Evolutionary conservation across 2,329 filamentous ascomycete species (phyloP).

Genomic region (Myriosclerotinia scirpicola): DNA sequence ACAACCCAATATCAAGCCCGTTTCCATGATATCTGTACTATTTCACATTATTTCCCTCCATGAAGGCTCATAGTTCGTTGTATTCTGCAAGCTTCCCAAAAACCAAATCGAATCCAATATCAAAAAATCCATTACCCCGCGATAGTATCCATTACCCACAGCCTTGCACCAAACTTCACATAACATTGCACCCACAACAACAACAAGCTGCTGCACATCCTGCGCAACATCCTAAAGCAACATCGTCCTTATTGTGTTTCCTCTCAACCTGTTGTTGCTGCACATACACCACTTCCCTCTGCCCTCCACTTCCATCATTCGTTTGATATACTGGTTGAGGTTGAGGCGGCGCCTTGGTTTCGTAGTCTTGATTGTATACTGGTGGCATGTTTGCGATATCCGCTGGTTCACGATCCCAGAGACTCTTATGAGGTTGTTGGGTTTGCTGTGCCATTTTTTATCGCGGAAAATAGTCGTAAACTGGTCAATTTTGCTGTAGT

Average conservation of each 20-base stretch:
- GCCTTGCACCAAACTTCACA: slow-evolving; percentile 1
- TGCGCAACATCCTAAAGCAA: slow-evolving; percentile 16
- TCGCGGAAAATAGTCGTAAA: not conserved
- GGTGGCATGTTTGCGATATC: slow-evolving; percentile 21
- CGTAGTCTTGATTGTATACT: slow-evolving; percentile 10
- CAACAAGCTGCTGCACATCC: slow-evolving; percentile 9
- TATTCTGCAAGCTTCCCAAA: not conserved
- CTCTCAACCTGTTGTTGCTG: slow-evolving; percentile 6
- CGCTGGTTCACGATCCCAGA: slow-evolving; percentile 16
- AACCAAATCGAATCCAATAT: not conserved
- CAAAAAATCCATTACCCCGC: not conserved
- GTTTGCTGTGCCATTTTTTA: slow-evolving; percentile 10
- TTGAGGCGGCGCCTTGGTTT: not conserved
- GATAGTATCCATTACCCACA: not conserved
- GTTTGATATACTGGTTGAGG: not conserved
- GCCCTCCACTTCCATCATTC: not conserved
- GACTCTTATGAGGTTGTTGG: slow-evolving; percentile 13
- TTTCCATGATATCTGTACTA: not conserved
- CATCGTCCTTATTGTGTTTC: slow-evolving; percentile 5
- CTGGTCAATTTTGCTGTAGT: not conserved
- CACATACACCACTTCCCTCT: slow-evolving; percentile 14
- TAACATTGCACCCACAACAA: slow-evolving; percentile 19
- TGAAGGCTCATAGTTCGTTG: not conserved
- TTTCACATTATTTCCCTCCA: not conserved
- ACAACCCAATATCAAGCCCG: not conserved